These are phyloP conservation scores for Metschnikowia noctiluminum DNA, from an alignment of 805 yeast species.

Conservation along the genomic window DNA sequence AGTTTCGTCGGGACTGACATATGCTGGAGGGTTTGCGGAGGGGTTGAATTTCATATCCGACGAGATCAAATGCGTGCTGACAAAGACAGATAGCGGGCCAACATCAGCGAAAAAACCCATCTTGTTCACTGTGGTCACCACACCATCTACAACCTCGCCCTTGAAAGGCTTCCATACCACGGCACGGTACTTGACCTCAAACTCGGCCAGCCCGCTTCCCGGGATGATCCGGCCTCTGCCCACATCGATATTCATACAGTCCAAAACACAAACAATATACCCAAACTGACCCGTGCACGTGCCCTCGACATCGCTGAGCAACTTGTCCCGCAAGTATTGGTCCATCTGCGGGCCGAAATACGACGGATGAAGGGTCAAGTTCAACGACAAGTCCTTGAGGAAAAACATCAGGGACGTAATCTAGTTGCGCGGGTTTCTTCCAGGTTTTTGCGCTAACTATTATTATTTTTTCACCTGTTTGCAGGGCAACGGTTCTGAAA, in stretches of 20 bases:
- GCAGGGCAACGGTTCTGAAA: neutral
- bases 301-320: conserved; percentile 95
- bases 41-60: conserved; percentile 92
- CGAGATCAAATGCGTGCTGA: conserved; percentile 92
- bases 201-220: conserved; percentile 90
- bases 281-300: conserved; percentile 99
- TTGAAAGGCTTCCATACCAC: conserved; percentile 98
- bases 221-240: conserved; percentile 93
- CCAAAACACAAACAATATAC: conserved; percentile 92
- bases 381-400: conserved; percentile 82
- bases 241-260: conserved; percentile 89
- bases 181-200: conserved; percentile 92
- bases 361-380: conserved; percentile 93
- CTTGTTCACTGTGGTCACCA: conserved; percentile 87
- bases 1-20: conserved; percentile 90
- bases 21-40: conserved; percentile 97
- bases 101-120: conserved; percentile 98
- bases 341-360: conserved; percentile 98
- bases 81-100: conserved; percentile 93
- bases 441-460: neutral
- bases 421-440: no score
- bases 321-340: conserved; percentile 82
- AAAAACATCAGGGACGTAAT: conserved; percentile 32
- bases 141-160: conserved; percentile 97
- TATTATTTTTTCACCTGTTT: neutral